phyloP scores from a whole-genome alignment of 1,139 yeast species.

The Geotrichum aggregatum region DNA sequence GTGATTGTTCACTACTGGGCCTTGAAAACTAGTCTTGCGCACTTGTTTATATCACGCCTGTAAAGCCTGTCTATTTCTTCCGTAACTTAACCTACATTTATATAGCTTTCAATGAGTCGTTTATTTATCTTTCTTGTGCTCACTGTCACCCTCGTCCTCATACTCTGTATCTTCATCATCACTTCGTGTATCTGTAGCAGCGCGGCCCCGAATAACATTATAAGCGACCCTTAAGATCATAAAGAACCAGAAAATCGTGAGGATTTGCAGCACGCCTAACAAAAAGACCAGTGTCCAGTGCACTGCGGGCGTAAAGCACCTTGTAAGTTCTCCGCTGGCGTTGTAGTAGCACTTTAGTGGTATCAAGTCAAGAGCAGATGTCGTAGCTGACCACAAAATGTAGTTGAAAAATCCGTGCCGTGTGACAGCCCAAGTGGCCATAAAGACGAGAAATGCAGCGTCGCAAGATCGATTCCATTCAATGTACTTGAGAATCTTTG shows the following conservation, averaged over 20 bases:
- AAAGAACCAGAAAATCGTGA: constrained; percentile 70
- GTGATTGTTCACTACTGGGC: too few relatives aligned
- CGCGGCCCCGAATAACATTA: constrained; percentile 60
- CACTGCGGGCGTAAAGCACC: constrained; percentile 57
- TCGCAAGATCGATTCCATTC: constrained; percentile 63
- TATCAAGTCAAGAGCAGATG: constrained; percentile 32
- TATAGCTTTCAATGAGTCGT: neutral
- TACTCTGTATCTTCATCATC: constrained; percentile 45
- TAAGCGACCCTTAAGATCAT: constrained; percentile 66
- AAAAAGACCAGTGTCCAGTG: constrained; percentile 54
- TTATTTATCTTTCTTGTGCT: constrained; percentile 1
- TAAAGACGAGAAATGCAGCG: constrained; percentile 60
- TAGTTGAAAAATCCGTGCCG: constrained; percentile 76
- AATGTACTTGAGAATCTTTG: constrained; percentile 73
- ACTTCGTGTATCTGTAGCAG: constrained; percentile 74
- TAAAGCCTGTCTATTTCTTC: neutral
- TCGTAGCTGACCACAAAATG: constrained; percentile 46
- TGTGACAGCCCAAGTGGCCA: constrained; percentile 62
- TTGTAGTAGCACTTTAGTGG: constrained; percentile 29
- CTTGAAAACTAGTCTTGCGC: too few relatives aligned
- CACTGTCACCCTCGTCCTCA: neutral
- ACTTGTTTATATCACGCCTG: too few relatives aligned
- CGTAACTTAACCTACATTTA: neutral
- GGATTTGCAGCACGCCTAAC: constrained; percentile 63
- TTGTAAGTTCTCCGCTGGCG: constrained; percentile 28